Conservation (phyloP, 73 alveolate genomes). For the Paramecium tetraurelia region DNA sequence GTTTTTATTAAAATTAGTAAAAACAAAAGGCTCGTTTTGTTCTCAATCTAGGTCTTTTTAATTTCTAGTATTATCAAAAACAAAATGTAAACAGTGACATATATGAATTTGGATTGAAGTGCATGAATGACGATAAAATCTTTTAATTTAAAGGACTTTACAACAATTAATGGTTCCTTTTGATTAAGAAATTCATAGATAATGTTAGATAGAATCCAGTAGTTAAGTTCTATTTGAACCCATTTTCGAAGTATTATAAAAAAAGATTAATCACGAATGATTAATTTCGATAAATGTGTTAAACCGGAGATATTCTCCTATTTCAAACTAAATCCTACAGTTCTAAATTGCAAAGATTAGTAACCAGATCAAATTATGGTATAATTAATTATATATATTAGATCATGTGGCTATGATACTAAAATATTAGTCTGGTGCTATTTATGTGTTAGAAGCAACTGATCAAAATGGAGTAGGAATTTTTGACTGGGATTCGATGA, state of each 20-base stretch:
- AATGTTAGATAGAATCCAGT: background rate
- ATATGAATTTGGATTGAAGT: conserved; percentile 3
- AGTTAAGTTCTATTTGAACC: background rate
- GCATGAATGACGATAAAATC: background rate
- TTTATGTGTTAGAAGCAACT: conserved; percentile 25
- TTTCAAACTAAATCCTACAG: background rate
- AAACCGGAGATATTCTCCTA: conserved; percentile 33
- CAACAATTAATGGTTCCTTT: background rate
- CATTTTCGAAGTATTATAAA: background rate
- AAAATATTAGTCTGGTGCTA: background rate
- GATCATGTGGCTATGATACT: conserved; percentile 35
- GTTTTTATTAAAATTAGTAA: background rate
- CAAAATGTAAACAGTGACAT: background rate
- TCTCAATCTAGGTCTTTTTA: background rate
- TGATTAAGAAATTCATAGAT: background rate
- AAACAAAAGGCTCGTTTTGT: background rate
- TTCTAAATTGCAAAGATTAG: background rate
- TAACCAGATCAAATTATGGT: conserved; percentile 40
- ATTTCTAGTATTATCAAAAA: background rate
- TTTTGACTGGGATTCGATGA: conserved; percentile 12
- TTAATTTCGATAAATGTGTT: background rate
- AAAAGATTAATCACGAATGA: background rate
- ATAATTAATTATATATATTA: background rate
- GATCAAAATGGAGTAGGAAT: conserved; percentile 4
- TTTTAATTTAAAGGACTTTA: background rate